These are phyloP conservation scores for Penicillium diatomitis DNA, from an alignment of 495 filamentous ascomycete species.

Conservation along the genomic window DNA sequence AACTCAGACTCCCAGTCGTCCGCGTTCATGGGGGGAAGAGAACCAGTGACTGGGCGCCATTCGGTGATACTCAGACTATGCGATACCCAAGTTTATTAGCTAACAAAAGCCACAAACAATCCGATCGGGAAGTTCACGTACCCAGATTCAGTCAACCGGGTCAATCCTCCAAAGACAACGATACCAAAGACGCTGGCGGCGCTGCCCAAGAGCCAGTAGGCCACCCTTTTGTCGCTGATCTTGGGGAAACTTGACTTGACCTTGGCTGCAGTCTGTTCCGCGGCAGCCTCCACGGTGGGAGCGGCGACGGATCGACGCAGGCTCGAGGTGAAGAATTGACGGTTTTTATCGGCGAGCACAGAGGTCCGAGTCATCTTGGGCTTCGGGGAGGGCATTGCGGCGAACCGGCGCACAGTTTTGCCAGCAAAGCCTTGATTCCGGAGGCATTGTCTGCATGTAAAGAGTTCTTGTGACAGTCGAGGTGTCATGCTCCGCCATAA, in stretches of 20 bases:
- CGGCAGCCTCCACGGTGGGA: conserved; percentile 9
- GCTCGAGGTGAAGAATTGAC: conserved; percentile 24
- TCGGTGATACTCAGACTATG: conserved; percentile 90
- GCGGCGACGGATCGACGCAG: conserved; percentile 19
- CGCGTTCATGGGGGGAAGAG: conserved; percentile 68
- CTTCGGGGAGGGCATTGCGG: conserved; percentile 18
- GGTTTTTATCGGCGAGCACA: conserved; percentile 18
- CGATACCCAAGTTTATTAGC: conserved; percentile 12
- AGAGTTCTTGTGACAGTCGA: conserved; percentile 45
- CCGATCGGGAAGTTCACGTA: conserved; percentile 27
- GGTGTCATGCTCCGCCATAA: conserved; percentile 33
- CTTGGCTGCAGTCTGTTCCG: conserved; percentile 18
- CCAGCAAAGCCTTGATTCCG: conserved; percentile 23
- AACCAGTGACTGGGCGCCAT: conserved; percentile 95
- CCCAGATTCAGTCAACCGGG: conserved; percentile 92
- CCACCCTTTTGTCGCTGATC: conserved; percentile 62
- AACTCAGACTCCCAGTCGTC: conserved; percentile 88
- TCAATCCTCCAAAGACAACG: conserved; percentile 90
- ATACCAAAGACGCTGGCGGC: conserved; percentile 92
- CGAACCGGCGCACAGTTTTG: conserved; percentile 28
- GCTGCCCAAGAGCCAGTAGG: conserved; percentile 87
- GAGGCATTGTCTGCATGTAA: conserved; percentile 58
- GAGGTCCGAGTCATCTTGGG: conserved; percentile 20
- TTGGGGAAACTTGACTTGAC: conserved; percentile 55
- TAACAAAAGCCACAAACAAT: background rate